Base-by-base conservation (phyloP, 164 flowering plant genomes). In the Dillenia turbinata region DNA sequence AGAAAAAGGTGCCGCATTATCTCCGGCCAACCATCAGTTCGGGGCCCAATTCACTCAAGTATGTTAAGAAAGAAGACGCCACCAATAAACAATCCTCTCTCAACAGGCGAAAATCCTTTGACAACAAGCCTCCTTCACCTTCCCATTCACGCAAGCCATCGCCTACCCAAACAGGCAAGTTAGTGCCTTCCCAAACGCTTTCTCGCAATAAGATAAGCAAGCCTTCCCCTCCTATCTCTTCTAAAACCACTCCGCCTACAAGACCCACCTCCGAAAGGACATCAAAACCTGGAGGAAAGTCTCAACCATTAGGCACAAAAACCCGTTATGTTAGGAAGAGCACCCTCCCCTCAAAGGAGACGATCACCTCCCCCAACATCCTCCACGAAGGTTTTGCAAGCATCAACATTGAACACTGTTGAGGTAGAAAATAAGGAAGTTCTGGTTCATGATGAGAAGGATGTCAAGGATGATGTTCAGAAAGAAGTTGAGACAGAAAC, bases 21-120 rank as follows among this genome's bases (percentile, higher is more conserved):
- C 87, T 85, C 16, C 78, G 56, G 57, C 79, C 81, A 2, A 85
- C 87, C 12, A 16, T 67, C 12, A 78, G 82, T 70, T 78, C 81
- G 12, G 60, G 61, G 26, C 54, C 55, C 52, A 85, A 78, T 9
- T 47, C 66, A 49, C 33, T 50, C 57, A 76, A 67, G 63, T 13
- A 44, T 59, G 66, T 26, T n/a, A 77, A 72, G 67, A 78, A 78
- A 61, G 66, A 55, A 64, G 47, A 52, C 46, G 19, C 48, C 40
- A 71, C 57, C 40, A 66, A 67, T 10, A 44, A 48, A 26, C 63
- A 3, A 68, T 58, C 54, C 64, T 66, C 26, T 49, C 51, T 50
- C 49, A 56, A 43, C 12, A 66, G 81, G 24, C 70, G 84, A 68
- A 66, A 75, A 68, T 79, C 87, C 22, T 59, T 75, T 9, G 83